A percentile compares a stretch with the other conserved stretches of the same genome.
Conservation (phyloP, 2,329 filamentous ascomycete species). For the Chaetothyriales sp. region DNA sequence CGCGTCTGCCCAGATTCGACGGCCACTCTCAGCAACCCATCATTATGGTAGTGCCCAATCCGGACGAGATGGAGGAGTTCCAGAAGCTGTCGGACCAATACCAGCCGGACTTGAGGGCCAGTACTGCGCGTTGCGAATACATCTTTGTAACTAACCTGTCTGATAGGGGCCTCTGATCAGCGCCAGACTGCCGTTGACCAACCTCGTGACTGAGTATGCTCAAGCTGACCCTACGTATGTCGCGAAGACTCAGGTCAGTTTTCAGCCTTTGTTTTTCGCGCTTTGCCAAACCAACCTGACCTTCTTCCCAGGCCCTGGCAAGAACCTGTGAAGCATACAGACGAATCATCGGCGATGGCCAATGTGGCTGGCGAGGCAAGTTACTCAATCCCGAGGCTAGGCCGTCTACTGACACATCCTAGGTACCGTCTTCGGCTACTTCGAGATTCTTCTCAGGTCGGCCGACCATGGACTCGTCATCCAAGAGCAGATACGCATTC, state of each 20-base stretch:
- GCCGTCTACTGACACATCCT: conserved; percentile 20
- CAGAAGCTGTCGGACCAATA: conserved; percentile 50
- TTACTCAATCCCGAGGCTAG: conserved; percentile 5
- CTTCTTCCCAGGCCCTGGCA: conserved; percentile 53
- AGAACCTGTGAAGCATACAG: conserved; percentile 78
- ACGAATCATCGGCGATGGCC: conserved; percentile 78
- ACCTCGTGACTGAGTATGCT: conserved; percentile 73
- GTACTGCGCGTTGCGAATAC: conserved; percentile 4
- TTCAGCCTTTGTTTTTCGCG: conserved; percentile 1
- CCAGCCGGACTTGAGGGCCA: conserved; percentile 37
- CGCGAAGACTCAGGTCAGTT: conserved; percentile 64
- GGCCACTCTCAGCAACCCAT: conserved; percentile 7
- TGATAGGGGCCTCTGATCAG: conserved; percentile 70
- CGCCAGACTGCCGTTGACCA: conserved; percentile 55
- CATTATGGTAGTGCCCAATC: conserved; percentile 28
- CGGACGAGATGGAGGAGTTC: conserved; percentile 46
- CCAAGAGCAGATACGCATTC: conserved; percentile 59
- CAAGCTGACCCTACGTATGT: conserved; percentile 75
- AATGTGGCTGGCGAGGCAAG: conserved; percentile 93
- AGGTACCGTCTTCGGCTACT: conserved; percentile 91
- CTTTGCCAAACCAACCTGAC: conserved; percentile 7
- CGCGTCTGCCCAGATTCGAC: neutral
- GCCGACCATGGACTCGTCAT: conserved; percentile 52
- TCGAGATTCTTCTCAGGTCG: conserved; percentile 63
- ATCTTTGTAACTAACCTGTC: neutral